Evolutionary conservation across 2,329 filamentous ascomycete genomes (phyloP), one percentile per base, ranked within the genome.

Genomic region (Biscogniauxia marginata): DNA sequence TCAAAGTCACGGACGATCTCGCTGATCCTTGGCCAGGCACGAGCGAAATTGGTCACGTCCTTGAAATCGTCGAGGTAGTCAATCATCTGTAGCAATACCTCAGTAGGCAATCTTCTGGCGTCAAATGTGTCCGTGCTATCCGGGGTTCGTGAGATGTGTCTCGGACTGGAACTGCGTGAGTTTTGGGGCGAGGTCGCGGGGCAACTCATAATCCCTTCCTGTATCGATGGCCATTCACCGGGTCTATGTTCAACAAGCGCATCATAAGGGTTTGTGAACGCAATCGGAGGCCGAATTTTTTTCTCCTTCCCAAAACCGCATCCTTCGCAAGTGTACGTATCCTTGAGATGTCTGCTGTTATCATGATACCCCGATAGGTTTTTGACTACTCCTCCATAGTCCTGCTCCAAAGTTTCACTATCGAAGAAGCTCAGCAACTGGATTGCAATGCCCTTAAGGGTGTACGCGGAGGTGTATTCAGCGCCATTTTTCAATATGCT

Each of bases 371-470:
- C 22, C 59, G 65, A 53, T 70, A 75, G n/a, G n/a, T n/a, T n/a
- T n/a, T n/a, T n/a, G n/a, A n/a, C n/a, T n/a, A n/a, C n/a, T 3
- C 34, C 9, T 7, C 67, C 68, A 46, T 71, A 22, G 0, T 62
- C 58, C 54, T 81, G 78, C 55, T 81, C 77, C 3, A 82, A 51
- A 1, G 54, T 70, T 1, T 78, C 75, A 59, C 78, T 81, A 22
- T 70, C 70, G 62, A 82, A 82, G 67, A 82, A 80, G 60, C 78
- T 80, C 2, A 82, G 66, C n/a, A 81, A 58, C 65, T 81, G 78
- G 21, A 82, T 81, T 16, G 77, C 73, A 20, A 82, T 75, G 3
- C 71, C 74, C 54, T 79, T 79, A 21, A 82, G 68, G 0, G 78
- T 81, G 56, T 82, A 81, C 0, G 79, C 79, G 1, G 78, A 74